Percentiles rank a stretch among this genome's conserved stretches.
Conservation (phyloP, 2,329 filamentous ascomycete genomes). For the Colletotrichum incanum region DNA sequence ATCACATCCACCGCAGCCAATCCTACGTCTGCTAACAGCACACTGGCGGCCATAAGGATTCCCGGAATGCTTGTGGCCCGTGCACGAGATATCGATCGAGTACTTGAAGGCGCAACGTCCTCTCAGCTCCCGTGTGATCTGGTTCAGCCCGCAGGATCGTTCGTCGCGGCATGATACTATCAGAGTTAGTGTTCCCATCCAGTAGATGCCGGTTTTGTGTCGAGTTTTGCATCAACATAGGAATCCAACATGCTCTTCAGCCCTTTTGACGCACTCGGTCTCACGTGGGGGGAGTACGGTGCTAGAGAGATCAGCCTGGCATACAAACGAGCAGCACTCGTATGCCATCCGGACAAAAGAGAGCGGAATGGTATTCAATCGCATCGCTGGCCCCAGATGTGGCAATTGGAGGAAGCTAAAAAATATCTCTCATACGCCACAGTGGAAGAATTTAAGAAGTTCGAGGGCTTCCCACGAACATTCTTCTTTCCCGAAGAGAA, state of each 20-base stretch:
- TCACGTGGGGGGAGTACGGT: not conserved
- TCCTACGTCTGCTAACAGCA: too few relatives aligned
- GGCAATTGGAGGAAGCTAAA: not conserved
- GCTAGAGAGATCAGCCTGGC: not conserved
- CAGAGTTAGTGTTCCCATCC: not conserved
- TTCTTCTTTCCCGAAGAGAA: not conserved
- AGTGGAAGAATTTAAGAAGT: not conserved
- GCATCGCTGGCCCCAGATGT: not conserved
- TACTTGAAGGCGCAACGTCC: not conserved
- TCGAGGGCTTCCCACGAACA: not conserved
- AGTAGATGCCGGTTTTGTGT: not conserved
- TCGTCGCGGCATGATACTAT: not conserved
- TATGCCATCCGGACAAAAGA: not conserved
- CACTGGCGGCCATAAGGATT: not conserved
- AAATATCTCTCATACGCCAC: not conserved
- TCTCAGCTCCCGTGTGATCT: conserved; percentile 1
- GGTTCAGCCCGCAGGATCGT: not conserved
- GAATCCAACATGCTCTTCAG: not conserved
- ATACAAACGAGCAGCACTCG: not conserved
- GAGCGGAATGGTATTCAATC: not conserved
- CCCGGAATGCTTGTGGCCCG: not conserved
- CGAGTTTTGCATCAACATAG: not conserved
- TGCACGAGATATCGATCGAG: not conserved
- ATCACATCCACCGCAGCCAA: too few relatives aligned
- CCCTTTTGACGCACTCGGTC: conserved; percentile 1